Conservation (phyloP, 495 filamentous ascomycete genomes). For the Niebla homalea region DNA sequence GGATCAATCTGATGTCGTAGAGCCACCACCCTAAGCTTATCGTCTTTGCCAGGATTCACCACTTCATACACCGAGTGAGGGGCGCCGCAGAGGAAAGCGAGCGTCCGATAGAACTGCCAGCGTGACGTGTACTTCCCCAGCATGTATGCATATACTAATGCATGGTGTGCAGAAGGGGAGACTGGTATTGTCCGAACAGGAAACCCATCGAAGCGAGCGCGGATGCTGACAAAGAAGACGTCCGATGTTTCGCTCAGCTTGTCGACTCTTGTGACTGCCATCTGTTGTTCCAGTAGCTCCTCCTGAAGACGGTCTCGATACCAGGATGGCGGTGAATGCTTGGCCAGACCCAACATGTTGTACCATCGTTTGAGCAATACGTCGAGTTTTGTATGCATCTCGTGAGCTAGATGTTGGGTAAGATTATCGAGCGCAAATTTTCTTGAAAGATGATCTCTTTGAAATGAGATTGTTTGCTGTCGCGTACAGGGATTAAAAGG, state of each 20-base stretch:
- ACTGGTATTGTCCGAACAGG: constrained; percentile 22
- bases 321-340: constrained; percentile 31
- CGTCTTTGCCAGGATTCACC: constrained; percentile 35
- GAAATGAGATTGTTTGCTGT: no score
- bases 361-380: constrained; percentile 28
- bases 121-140: constrained; percentile 36
- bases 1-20: constrained; percentile 31
- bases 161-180: constrained; percentile 18
- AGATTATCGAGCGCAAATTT: no score
- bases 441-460: no score
- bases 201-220: constrained; percentile 31
- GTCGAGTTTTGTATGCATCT: neutral
- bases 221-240: constrained; percentile 37
- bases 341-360: constrained; percentile 23
- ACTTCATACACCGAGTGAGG: constrained; percentile 31
- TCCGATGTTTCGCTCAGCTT: constrained; percentile 40
- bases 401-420: no score
- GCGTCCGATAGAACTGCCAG: constrained; percentile 34
- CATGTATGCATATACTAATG: constrained; percentile 35
- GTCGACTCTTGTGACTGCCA: constrained; percentile 22
- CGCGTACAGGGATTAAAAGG: no score
- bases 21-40: constrained; percentile 34
- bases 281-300: constrained; percentile 29
- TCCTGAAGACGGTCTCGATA: constrained; percentile 33
- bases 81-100: constrained; percentile 27